Conservation (phyloP, 805 yeast genomes). For the Suhomyces prunicola region DNA sequence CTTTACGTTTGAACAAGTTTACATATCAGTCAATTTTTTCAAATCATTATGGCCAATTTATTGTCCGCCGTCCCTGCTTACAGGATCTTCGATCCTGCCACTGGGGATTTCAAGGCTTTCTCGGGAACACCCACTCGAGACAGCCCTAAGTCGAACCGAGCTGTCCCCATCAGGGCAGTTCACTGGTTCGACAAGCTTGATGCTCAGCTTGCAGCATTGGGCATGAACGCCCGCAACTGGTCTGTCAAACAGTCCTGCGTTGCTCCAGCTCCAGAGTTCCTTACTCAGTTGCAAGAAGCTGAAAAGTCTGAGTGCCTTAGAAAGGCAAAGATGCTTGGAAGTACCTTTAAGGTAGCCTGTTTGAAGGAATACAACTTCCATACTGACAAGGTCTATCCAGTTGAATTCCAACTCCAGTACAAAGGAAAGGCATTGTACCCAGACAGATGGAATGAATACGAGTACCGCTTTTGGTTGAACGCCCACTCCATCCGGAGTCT, state of each 20-base stretch:
- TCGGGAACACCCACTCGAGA: neutral
- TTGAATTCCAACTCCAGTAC: neutral
- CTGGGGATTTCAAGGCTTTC: neutral
- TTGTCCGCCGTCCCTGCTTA: neutral
- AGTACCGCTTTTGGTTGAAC: neutral
- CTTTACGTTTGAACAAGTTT: neutral
- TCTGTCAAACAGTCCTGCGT: neutral
- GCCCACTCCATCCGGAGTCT: neutral
- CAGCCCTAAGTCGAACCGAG: neutral
- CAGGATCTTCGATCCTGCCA: neutral
- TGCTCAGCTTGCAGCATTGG: neutral
- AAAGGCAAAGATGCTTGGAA: neutral
- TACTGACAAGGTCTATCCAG: neutral
- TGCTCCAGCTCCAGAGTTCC: neutral
- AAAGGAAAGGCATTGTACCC: neutral
- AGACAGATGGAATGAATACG: neutral
- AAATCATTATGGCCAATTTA: neutral
- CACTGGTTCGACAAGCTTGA: neutral
- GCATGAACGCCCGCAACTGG: neutral
- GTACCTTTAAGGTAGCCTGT: neutral
- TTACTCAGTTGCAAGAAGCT: neutral
- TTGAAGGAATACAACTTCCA: neutral
- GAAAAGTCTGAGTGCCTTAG: neutral
- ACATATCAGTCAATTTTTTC: neutral
- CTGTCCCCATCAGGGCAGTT: neutral